Evolutionary conservation across 179 eudicot species (phyloP), one percentile per base, ranked within the genome.

Genomic region (Pouteria campechiana): DNA sequence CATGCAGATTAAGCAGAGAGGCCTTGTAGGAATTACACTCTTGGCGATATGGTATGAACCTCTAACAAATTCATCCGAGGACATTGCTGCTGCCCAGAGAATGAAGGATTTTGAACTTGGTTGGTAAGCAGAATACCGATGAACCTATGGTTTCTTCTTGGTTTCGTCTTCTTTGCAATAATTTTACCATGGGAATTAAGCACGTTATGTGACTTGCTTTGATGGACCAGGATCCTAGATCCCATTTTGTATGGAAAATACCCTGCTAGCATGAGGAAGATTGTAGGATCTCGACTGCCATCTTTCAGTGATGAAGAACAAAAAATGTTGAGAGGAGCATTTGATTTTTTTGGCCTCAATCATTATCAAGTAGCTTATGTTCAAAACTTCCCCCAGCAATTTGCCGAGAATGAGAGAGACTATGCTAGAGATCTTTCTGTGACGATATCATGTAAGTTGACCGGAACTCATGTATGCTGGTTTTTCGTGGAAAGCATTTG

Each of bases 321-420:
- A 38, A 47, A 56, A 41, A 33, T 44, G 27, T 44, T 81, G 37
- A 39, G 55, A 13, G 40, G 57, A 14, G 66, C 75, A 3, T 25
- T 62, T 6, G 95, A 84, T 51, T 85, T 85, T 54, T 75, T 81
- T 24, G 95, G 93, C 25, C 68, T 81, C 39, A 85, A 85, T 46
- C 93, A 85, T 30, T 85, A 81, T 46, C n/a, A n/a, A n/a, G n/a
- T n/a, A n/a, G n/a, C n/a, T n/a, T n/a, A n/a, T n/a, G n/a, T n/a
- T n/a, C n/a, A n/a, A n/a, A n/a, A n/a, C n/a, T n/a, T n/a, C n/a
- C n/a, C n/a, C n/a, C n/a, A n/a, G n/a, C n/a, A n/a, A n/a, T n/a
- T n/a, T n/a, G n/a, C n/a, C n/a, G n/a, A n/a, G n/a, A n/a, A n/a
- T n/a, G n/a, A n/a, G n/a, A n/a, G n/a, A n/a, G n/a, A n/a, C n/a